Percentiles rank a stretch among this genome's conserved stretches.
Evolutionary conservation across 306 rosid genomes (phyloP).

Genomic region (Biancaea sappan): DNA sequence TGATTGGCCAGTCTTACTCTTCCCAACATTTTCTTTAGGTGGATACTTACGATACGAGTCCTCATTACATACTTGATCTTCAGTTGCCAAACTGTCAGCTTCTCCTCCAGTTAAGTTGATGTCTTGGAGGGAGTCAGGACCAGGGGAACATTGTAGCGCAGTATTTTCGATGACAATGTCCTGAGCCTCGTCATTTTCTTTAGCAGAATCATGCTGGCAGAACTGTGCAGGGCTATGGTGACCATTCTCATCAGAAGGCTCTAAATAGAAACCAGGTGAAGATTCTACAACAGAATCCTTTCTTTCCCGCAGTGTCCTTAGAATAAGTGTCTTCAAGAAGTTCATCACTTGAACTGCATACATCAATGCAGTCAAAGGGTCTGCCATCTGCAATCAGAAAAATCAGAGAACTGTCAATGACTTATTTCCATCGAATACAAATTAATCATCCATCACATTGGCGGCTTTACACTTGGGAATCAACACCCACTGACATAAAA

Average conservation of each 20-base stretch:
- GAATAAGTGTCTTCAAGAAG: constrained; percentile 13
- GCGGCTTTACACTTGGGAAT: neutral
- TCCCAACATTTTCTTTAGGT: neutral
- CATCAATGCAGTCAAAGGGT: constrained; percentile 24
- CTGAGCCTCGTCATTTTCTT: constrained; percentile 3
- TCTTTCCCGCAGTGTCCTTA: constrained; percentile 15
- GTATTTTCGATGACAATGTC: neutral
- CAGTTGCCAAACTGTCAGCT: constrained; percentile 1
- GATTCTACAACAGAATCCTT: constrained; percentile 13
- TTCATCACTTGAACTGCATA: constrained; percentile 27
- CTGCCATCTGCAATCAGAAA: constrained; percentile 18
- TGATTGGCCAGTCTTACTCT: constrained; percentile 18
- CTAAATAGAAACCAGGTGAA: neutral
- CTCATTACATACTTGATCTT: neutral
- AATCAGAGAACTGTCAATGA: neutral
- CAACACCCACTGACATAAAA: neutral
- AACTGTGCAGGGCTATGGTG: neutral
- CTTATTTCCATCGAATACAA: neutral
- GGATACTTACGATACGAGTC: constrained; percentile 12
- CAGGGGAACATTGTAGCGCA: neutral
- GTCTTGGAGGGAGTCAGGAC: neutral
- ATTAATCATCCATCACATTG: neutral
- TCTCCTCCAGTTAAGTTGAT: neutral
- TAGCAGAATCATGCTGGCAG: neutral
- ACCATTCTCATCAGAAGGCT: neutral